Conservation (phyloP, 1,284 basidiomycete genomes). For the Cutaneotrichosporon sp. region DNA sequence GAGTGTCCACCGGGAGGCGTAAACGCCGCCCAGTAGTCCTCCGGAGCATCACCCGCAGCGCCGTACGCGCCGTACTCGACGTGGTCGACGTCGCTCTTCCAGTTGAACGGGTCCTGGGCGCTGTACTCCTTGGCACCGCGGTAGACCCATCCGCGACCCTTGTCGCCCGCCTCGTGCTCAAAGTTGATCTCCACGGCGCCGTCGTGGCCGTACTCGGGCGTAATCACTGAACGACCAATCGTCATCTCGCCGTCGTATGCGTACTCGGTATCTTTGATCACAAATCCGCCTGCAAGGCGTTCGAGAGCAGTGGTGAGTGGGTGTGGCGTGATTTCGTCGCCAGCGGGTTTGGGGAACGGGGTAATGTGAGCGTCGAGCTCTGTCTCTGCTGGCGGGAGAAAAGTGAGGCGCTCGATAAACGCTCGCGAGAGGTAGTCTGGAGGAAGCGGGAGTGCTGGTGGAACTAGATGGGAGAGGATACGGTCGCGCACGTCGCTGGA, state of each 20-base stretch:
- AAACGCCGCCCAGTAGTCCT: constrained; percentile 34
- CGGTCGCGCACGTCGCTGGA: constrained; percentile 19
- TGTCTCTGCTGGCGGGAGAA: constrained; percentile 32
- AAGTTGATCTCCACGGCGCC: constrained; percentile 4
- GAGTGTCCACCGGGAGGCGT: constrained; percentile 12
- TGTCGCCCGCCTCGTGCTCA: constrained; percentile 13
- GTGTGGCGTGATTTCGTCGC: constrained; percentile 1
- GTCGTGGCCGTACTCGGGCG: constrained; percentile 5
- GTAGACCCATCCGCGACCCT: constrained; percentile 36
- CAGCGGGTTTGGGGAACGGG: constrained; percentile 23
- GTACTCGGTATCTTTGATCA: constrained; percentile 12
- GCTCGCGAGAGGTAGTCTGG: constrained; percentile 27
- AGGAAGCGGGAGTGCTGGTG: constrained; percentile 37
- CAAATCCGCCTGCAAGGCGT: background rate
- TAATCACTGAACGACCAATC: constrained; percentile 7
- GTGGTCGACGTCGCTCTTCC: constrained; percentile 6
- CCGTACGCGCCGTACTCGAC: constrained; percentile 2
- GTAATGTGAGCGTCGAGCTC: constrained; percentile 40
- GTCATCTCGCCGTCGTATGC: constrained; percentile 17
- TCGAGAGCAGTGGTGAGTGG: constrained; percentile 10
- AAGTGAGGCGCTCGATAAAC: constrained; percentile 37
- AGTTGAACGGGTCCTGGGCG: constrained; percentile 1
- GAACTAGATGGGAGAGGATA: constrained; percentile 40
- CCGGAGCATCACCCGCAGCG: constrained; percentile 8
- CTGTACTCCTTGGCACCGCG: constrained; percentile 12